phyloP scores from a whole-genome alignment of 495 filamentous ascomycete species.

The Daldinia loculata region DNA sequence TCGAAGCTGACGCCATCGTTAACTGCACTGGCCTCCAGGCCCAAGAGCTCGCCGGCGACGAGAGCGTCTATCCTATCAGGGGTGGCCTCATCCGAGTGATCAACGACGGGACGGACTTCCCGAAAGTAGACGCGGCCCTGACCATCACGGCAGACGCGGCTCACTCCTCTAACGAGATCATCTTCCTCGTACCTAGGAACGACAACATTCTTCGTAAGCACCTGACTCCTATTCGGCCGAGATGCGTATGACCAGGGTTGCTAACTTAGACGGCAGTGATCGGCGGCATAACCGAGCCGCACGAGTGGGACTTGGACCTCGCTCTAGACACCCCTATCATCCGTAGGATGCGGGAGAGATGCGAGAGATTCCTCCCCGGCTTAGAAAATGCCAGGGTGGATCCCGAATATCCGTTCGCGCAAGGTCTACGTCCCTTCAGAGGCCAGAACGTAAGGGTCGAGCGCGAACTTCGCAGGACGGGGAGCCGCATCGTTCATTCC shows the following conservation, averaged over 20 bases:
- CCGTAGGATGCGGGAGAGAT: slow-evolving; percentile 55
- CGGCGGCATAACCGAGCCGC: slow-evolving; percentile 54
- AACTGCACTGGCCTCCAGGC: slow-evolving; percentile 58
- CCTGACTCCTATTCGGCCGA: neutral
- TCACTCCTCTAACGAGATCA: slow-evolving; percentile 53
- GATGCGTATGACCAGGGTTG: neutral
- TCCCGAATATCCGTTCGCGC: slow-evolving; percentile 55
- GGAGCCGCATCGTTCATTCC: slow-evolving; percentile 54
- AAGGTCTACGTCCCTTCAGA: slow-evolving; percentile 56
- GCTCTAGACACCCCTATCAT: slow-evolving; percentile 54
- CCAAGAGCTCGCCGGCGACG: slow-evolving; percentile 49
- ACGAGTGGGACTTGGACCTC: slow-evolving; percentile 54
- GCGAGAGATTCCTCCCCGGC: slow-evolving; percentile 54
- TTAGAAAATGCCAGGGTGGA: slow-evolving; percentile 57
- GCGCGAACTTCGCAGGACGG: slow-evolving; percentile 49
- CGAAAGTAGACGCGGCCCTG: slow-evolving; percentile 55
- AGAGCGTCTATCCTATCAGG: slow-evolving; percentile 54
- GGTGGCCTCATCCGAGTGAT: slow-evolving; percentile 60
- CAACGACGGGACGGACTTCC: slow-evolving; percentile 60
- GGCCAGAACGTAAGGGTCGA: slow-evolving; percentile 56
- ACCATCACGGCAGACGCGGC: slow-evolving; percentile 52
- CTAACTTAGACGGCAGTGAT: slow-evolving; percentile 42
- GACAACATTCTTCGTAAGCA: slow-evolving; percentile 55
- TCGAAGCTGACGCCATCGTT: slow-evolving; percentile 56
- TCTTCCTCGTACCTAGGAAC: slow-evolving; percentile 62